Evolutionary conservation across 257 asterid genomes (phyloP).

Genomic region (Sherardia arvensis): DNA sequence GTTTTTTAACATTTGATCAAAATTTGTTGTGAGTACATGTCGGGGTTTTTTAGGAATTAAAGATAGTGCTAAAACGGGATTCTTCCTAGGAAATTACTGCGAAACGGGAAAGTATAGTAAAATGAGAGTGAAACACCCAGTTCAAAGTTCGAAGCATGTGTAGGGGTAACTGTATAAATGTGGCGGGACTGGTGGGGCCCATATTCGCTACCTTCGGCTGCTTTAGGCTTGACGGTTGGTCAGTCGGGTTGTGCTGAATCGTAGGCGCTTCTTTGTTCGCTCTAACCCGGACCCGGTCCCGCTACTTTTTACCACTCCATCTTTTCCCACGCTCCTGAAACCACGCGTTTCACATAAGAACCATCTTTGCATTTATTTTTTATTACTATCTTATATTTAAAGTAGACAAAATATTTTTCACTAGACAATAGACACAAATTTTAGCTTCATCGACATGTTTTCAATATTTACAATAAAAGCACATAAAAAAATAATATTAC

Average conservation of each 20-base stretch:
- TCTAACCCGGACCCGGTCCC: not conserved
- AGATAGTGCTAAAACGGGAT: no score
- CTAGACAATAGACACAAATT: no score
- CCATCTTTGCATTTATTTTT: no score
- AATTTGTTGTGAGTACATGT: no score
- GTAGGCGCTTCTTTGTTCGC: not conserved
- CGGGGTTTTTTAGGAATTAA: no score
- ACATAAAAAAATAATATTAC: no score
- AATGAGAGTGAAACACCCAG: constrained; percentile 8
- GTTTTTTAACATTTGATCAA: no score
- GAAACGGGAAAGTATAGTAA: not conserved
- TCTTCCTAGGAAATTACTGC: not conserved
- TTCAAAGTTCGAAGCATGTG: constrained; percentile 17
- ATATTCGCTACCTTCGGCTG: constrained; percentile 2
- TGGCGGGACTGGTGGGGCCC: not conserved
- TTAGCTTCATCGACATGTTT: no score
- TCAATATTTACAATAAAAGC: no score
- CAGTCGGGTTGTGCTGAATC: constrained; percentile 3
- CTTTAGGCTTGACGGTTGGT: constrained; percentile 11
- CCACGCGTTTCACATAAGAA: not conserved
- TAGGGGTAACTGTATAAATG: constrained; percentile 5
- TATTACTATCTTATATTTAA: no score
- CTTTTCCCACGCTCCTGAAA: constrained; percentile 4
- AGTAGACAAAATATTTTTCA: no score
- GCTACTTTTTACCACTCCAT: not conserved